Base-by-base conservation (phyloP, 306 rosid species). In the Cucurbita pepo region DNA sequence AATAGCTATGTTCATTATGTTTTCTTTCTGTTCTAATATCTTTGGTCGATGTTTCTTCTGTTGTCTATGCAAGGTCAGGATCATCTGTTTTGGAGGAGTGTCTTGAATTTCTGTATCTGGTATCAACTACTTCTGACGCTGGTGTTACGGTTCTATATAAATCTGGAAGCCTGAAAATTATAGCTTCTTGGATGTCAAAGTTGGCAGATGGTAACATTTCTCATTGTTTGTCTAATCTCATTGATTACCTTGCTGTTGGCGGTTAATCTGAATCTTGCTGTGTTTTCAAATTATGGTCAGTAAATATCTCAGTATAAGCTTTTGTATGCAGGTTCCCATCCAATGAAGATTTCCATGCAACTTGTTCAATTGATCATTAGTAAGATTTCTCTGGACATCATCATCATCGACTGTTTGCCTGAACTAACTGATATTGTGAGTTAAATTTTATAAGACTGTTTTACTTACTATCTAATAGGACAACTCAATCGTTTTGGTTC, bases 381-480 rank as follows among this genome's bases (percentile, higher is more conserved):
- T 55, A 88, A 81, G 82, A 71, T 82, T 69, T 69, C 90, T 22
- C 57, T 87, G 83, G 88, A 87, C 15, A 34, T 37, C 54, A 60
- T 90, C 75, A 58, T 41, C 76, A 77, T 62, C 58, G 81, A 78
- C 77, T 78, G 80, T 77, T 79, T 79, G 41, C 72, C 82, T 38
- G 97, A 89, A 79, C 80, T 94, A 57, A 78, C 91, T 16, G 69
- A 86, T 79, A 87, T 89, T 79, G 97, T 94, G 76, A 90, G 98
- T 76, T 47, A 40, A 62, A 59, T n/a, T 63, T 67, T 22, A 57
- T 72, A 40, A 54, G 55, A 40, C 34, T 66, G 52, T 55, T 69
- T 13, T 58, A 48, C 51, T 76, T 6, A 34, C 43, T 38, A 67
- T 61, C 14, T 44, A 4, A 44, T 13, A 45, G 40, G 37, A 22